phyloP scores from a whole-genome alignment of 305 asterid genomes.

The Petunia hybrid region DNA sequence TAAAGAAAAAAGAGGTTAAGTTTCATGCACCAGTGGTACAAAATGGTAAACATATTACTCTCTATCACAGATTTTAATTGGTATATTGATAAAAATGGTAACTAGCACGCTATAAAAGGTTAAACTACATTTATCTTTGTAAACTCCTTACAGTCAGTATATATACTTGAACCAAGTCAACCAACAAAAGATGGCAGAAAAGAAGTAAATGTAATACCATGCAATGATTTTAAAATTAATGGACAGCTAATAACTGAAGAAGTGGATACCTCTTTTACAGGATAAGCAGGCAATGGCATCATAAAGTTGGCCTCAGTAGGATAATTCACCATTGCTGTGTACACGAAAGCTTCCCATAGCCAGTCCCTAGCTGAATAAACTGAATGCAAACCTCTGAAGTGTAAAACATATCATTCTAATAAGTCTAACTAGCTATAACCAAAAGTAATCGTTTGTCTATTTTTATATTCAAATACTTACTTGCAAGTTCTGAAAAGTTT shows the following conservation, averaged over 20 bases:
- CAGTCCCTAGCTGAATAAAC: slow-evolving; percentile 59
- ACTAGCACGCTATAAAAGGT: too few relatives aligned
- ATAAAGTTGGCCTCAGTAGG: slow-evolving; percentile 70
- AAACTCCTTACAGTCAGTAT: background rate
- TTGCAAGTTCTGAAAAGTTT: slow-evolving; percentile 71
- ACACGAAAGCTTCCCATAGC: slow-evolving; percentile 76
- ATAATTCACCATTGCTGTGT: slow-evolving; percentile 80
- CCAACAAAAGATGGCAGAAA: background rate
- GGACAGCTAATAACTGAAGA: background rate
- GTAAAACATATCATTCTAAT: background rate
- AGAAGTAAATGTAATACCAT: too few relatives aligned
- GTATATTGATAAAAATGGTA: background rate
- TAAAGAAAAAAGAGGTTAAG: background rate
- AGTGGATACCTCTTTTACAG: slow-evolving; percentile 62
- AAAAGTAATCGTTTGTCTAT: background rate
- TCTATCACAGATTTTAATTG: background rate
- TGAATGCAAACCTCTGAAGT: slow-evolving; percentile 53
- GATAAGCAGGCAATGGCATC: slow-evolving; percentile 82
- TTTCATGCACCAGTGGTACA: too few relatives aligned
- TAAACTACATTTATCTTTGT: too few relatives aligned
- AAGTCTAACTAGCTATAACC: background rate
- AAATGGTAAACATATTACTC: background rate
- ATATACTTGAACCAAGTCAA: background rate
- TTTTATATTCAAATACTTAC: slow-evolving; percentile 46
- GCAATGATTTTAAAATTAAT: background rate